Base-by-base conservation (phyloP, 2,329 filamentous ascomycete genomes). In the Colletotrichum sublineola region DNA sequence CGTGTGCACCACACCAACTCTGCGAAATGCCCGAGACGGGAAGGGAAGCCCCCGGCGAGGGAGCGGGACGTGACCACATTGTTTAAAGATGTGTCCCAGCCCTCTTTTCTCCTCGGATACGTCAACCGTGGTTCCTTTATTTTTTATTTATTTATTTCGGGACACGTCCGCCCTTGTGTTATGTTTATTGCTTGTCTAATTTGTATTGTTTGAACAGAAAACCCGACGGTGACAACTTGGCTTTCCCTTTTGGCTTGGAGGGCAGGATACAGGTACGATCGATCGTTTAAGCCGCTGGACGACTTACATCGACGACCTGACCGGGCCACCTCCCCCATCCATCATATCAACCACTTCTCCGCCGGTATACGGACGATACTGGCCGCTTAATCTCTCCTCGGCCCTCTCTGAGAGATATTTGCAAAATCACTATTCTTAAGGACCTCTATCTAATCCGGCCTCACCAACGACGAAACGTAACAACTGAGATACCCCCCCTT, bases 121-220 rank as follows among this genome's bases (percentile, higher is more conserved):
- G 52, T 42, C 38, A 31, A 29, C 36, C 65, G 46, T 38, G 42
- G 33, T 2, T 61, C 63, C 68, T 46, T n/a, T 8, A 2, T 48
- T 46, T 31, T 53, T 42, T 61, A 24, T 24, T 24, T 24, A 24
- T 24, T 24, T 24, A 24, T 68, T 55, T 48, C 52, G 69, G 65
- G 65, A 63, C 60, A 24, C 24, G 24, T 24, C 24, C 53, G 65
- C n/a, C 65, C 63, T 18, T 55, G 69, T 64, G 44, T 63, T 53
- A 60, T 42, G 56, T 69, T 55, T 64, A 69, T 72, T 64, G 53
- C 56, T 60, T 55, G 53, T 64, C 55, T 69, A 72, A 72, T 72
- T 64, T 72, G 65, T 64, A 36, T 69, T 69, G 69, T 72, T 69
- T 72, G 65, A 72, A 46, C 55, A n/a, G 33, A 14, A 57, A 46